A percentile compares a stretch with the other conserved stretches of the same genome.
Conservation (phyloP, 1,284 basidiomycete species). For the Cutaneotrichosporon sp. region DNA sequence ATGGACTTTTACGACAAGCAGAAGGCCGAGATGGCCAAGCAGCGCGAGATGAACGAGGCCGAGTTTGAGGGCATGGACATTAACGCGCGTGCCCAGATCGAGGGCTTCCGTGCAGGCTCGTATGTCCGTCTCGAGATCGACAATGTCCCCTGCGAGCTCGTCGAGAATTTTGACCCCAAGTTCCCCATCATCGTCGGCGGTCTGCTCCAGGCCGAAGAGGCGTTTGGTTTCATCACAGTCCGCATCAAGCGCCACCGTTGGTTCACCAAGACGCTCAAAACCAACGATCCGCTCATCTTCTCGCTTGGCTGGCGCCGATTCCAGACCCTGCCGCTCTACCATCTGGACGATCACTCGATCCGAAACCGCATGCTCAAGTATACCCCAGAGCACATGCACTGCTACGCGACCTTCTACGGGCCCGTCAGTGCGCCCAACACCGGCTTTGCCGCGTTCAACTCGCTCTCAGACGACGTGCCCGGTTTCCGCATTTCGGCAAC, state of each 20-base stretch:
- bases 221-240: slow-evolving; percentile 89
- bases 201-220: slow-evolving; percentile 82
- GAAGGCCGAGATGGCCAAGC: slow-evolving; percentile 85
- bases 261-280: slow-evolving; percentile 90
- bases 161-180: slow-evolving; percentile 85
- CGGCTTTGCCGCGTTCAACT: slow-evolving; percentile 95
- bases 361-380: slow-evolving; percentile 99
- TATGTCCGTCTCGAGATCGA: slow-evolving; percentile 89
- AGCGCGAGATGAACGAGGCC: slow-evolving; percentile 74
- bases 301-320: slow-evolving; percentile 95
- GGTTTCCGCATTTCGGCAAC: slow-evolving; percentile 90
- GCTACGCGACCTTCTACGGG: slow-evolving; percentile 93
- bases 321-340: slow-evolving; percentile 91
- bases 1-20: slow-evolving; percentile 84
- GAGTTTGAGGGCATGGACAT: slow-evolving; percentile 81
- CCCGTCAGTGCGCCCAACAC: slow-evolving; percentile 89
- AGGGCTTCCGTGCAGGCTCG: slow-evolving; percentile 85
- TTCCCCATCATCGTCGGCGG: slow-evolving; percentile 93
- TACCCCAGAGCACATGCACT: slow-evolving; percentile 99
- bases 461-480: slow-evolving; percentile 60
- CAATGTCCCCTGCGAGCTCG: slow-evolving; percentile 82
- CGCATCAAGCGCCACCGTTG: slow-evolving; percentile 95
- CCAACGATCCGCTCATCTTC: slow-evolving; percentile 93
- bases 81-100: slow-evolving; percentile 73
- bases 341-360: slow-evolving; percentile 92